Base-by-base conservation (phyloP, 352 stramenopile species). In the Nothophytophthora sp. region DNA sequence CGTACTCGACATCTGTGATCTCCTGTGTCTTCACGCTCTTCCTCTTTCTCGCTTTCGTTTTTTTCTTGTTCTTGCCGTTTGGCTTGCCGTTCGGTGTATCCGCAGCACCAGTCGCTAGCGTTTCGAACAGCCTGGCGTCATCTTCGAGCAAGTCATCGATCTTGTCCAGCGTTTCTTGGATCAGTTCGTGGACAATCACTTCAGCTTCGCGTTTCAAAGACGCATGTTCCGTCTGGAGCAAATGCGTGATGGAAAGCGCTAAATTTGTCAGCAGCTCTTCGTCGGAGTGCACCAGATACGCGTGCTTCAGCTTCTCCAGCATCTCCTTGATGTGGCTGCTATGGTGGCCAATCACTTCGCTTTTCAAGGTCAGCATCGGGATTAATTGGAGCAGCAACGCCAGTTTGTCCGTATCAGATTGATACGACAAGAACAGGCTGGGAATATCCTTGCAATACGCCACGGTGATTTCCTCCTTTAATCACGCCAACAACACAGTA, bases 401-500 rank as follows among this genome's bases (percentile, higher is more conserved):
- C 16, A 96, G 42, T 32, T 96, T 96, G 46, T 91, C 82, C 2
- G 73, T 63, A 38, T 96, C 86, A 1, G 84, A 80, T 50, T 96
- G 83, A 28, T 88, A 93, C 22, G 76, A 57, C 30, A 85, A 55
- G 9, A 96, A 75, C 46, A 96, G 56, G 10, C 58, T 84, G 13
- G 86, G 83, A 23, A 96, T 75, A 51, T 94, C 86, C 28, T 86
- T 86, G 63, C 77, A 93, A 34, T 92, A 93, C 22, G 73, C 69
- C 15, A 89, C 67, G 12, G 80, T 86, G 23, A 94, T 83, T 48
- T 92, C 85, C 46, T 90, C 76, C 79, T 90, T 22, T 15, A 49
- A 38, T 52, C 25, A 38, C 18, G 25, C 16, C 15, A 57, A 16
- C 12, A 32, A 12, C 9, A 28, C 12, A 24, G 20, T 37, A 38